Evolutionary conservation across 305 asterid genomes (phyloP).

Genomic region (Petunia hybrid): DNA sequence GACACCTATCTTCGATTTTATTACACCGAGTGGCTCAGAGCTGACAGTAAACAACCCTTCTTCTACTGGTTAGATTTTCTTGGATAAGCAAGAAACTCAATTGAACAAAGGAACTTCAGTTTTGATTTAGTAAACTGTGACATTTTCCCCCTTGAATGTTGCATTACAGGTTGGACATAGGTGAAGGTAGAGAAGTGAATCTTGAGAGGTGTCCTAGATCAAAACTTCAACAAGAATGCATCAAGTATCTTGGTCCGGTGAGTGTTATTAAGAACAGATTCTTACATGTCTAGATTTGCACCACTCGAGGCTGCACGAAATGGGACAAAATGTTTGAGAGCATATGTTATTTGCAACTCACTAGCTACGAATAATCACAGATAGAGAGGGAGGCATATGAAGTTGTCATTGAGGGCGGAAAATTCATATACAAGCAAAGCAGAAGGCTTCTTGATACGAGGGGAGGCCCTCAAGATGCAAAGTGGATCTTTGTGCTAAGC

Average conservation of each 20-base stretch:
- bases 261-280: constrained; percentile 37
- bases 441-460: constrained; percentile 69
- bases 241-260: constrained; percentile 94
- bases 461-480: constrained; percentile 63
- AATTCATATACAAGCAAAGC: constrained; percentile 63
- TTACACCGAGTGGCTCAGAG: constrained; percentile 79
- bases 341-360: constrained; percentile 11
- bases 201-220: constrained; percentile 69
- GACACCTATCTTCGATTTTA: constrained; percentile 71
- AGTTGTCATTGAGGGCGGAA: constrained; percentile 62
- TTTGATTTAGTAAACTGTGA: neutral
- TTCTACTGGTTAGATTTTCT: constrained; percentile 73
- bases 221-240: constrained; percentile 85
- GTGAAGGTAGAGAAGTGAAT: constrained; percentile 80
- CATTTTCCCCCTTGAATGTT: neutral
- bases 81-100: neutral
- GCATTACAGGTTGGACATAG: constrained; percentile 75
- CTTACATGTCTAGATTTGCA: neutral
- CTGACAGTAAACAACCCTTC: constrained; percentile 85
- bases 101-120: neutral
- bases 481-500: constrained; percentile 93
- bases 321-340: neutral
- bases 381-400: constrained; percentile 72
- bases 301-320: neutral
- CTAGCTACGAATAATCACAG: constrained; percentile 43